Evolutionary conservation across 495 filamentous ascomycete species (phyloP), one percentile per base, ranked within the genome.

Genomic region (Neurospora sp.): DNA sequence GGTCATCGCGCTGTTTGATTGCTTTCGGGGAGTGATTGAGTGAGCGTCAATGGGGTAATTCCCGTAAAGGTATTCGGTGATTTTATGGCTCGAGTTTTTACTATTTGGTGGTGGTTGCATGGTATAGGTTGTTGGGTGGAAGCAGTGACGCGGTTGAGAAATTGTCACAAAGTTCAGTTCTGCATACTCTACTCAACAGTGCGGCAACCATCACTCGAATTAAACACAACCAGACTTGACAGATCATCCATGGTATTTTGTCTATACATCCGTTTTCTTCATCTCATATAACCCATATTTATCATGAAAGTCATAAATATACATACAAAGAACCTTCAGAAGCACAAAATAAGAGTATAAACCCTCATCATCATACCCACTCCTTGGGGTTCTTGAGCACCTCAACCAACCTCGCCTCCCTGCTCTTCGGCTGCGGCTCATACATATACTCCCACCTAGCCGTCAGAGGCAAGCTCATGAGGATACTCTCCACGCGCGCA

Each of bases 371-470:
- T 61, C 53, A 97, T 73, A 96, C 93, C 96, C 96, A 99, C 73
- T 98, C 93, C 76, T 89, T 88, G 8, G 96, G 96, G 75, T 92
- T 88, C 84, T 88, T 90, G 77, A 99, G 82, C 73, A 99, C 91
- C 75, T 94, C 90, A 59, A 97, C 84, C 68, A 98, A 83, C 74
- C 88, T 83, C 78, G 91, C 88, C 82, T 95, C 92, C 73, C 90
- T 83, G 77, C 88, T 94, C 74, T 87, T 90, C 81, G 88, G 92
- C 81, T 88, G 87, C 40, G 91, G 89, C 75, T 90, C 87, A 81
- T 97, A 92, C 95, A 98, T 98, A 79, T 99, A 99, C 76, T 89
- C 87, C 96, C 96, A 99, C 73, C 90, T 87, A 27, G 96, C 96
- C 44, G 96, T 98, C 70, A 97, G 84, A 3, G 96, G 96, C 73